These are phyloP conservation scores for Globisporangium nagaii DNA, from an alignment of 352 stramenopile species.

Conservation along the genomic window DNA sequence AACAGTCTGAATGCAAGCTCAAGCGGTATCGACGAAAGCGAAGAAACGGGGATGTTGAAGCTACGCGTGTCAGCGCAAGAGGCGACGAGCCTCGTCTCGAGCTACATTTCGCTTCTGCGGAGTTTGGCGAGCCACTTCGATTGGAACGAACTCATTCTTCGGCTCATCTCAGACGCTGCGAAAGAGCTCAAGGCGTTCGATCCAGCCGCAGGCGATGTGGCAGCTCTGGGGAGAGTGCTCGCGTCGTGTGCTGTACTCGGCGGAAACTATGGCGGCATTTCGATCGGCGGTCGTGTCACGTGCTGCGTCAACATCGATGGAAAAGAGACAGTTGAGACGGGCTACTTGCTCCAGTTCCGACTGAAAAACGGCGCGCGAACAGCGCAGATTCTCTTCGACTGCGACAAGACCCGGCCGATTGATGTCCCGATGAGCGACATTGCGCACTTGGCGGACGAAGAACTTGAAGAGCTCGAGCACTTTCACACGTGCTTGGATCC, in stretches of 20 bases:
- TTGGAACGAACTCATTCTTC: conserved; percentile 26
- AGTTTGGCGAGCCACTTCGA: conserved; percentile 15
- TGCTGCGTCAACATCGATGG: conserved; percentile 72
- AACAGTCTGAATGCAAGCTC: background rate
- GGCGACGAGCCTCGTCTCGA: conserved; percentile 27
- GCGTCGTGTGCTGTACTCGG: conserved; percentile 52
- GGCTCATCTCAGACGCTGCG: conserved; percentile 19
- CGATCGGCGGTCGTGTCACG: conserved; percentile 51
- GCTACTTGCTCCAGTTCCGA: conserved; percentile 51
- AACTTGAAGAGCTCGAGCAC: conserved; percentile 20
- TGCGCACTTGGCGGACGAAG: conserved; percentile 35
- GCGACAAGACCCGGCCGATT: conserved; percentile 41
- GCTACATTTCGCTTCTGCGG: conserved; percentile 51
- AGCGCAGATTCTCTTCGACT: conserved; percentile 65
- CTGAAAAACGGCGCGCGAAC: conserved; percentile 33
- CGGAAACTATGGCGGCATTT: conserved; percentile 41
- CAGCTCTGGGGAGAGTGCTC: conserved; percentile 16
- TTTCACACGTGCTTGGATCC: conserved; percentile 37
- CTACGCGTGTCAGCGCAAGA: conserved; percentile 42
- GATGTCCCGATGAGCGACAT: conserved; percentile 53
- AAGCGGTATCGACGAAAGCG: background rate
- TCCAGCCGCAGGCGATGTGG: background rate
- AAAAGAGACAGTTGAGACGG: conserved; percentile 68
- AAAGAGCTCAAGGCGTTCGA: background rate
- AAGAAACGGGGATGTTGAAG: conserved; percentile 12